Percentiles rank a stretch among this genome's conserved stretches.
These are phyloP conservation scores for Botrytis sinoallii DNA, from an alignment of 2,329 filamentous ascomycete genomes.

Conservation along the genomic window DNA sequence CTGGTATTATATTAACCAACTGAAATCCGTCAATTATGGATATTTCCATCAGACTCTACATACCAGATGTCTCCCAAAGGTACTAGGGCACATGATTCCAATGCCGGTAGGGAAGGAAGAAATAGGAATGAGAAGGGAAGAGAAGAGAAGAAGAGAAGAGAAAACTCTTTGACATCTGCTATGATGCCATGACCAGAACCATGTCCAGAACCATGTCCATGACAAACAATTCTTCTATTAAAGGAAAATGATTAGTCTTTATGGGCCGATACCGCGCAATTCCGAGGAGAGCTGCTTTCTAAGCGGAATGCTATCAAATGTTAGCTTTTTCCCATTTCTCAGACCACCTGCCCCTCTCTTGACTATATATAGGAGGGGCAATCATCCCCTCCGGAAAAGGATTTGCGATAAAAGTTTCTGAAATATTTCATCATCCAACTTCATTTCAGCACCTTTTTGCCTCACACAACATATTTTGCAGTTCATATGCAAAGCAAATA, in stretches of 20 bases:
- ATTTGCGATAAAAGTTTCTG: background rate
- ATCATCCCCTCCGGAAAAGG: background rate
- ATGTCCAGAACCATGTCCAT: background rate
- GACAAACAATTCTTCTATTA: background rate
- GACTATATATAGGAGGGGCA: conserved; percentile 8
- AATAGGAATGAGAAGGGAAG: background rate
- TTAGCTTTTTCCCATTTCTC: background rate
- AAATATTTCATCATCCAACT: background rate
- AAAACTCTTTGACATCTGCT: background rate
- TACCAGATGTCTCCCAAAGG: background rate
- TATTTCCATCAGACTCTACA: background rate
- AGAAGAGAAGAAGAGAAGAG: background rate
- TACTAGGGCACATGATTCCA: background rate
- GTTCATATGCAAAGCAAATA: conserved; percentile 29
- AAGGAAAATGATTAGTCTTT: background rate
- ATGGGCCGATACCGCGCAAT: conserved; percentile 1
- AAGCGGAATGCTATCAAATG: background rate
- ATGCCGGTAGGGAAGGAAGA: background rate
- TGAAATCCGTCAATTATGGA: background rate
- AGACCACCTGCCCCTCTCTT: background rate
- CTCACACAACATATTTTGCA: background rate
- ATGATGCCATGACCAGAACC: background rate
- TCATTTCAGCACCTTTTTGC: background rate
- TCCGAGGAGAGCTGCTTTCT: background rate
- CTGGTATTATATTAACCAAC: background rate